Percentiles rank a stretch among this genome's conserved stretches.
Conservation (phyloP, 176 grass and related monocot species). For the Oryza rufipogon region DNA sequence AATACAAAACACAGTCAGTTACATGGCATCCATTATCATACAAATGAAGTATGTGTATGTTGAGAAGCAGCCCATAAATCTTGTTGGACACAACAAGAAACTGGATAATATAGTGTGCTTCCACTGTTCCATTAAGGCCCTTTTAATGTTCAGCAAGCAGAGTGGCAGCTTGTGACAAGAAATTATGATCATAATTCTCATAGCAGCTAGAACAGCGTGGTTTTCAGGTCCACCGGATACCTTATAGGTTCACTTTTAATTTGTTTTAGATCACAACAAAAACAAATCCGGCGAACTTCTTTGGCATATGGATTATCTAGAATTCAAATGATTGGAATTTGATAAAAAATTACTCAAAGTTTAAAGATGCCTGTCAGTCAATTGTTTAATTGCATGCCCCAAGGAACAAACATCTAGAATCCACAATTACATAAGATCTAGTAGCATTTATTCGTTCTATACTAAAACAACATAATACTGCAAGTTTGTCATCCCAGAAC, state of each 20-base stretch:
- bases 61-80: neutral
- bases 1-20: slow-evolving; percentile 26
- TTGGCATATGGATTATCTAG: neutral
- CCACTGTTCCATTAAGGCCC: neutral
- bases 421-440: neutral
- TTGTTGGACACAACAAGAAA: neutral
- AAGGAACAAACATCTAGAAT: neutral
- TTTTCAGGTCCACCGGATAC: neutral
- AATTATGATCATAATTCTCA: neutral
- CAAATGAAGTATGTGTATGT: slow-evolving; percentile 31
- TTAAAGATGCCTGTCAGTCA: neutral
- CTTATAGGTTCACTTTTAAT: neutral
- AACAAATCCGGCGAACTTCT: neutral
- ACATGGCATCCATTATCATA: neutral
- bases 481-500: neutral
- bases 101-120: neutral
- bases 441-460: neutral
- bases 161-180: neutral
- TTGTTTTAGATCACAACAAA: neutral
- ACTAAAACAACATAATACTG: neutral
- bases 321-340: neutral
- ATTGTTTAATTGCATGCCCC: neutral
- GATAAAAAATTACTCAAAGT: neutral
- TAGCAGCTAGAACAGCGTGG: neutral
- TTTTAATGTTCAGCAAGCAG: slow-evolving; percentile 7